Conservation (phyloP, 768 basidiomycete species). For the Boletus subparvulus region DNA sequence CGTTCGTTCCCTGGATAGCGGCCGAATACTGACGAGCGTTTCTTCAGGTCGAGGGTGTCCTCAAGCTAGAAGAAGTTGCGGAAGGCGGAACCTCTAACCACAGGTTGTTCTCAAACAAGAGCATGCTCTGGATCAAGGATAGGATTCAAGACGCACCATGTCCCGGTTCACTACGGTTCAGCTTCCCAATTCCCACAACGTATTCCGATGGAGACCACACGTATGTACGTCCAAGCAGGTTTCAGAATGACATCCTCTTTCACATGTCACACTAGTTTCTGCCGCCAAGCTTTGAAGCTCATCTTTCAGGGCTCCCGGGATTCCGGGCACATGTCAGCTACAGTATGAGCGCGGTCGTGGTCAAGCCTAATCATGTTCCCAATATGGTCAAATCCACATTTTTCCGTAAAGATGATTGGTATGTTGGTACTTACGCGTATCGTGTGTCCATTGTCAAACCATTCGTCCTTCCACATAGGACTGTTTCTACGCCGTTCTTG, state of each 20-base stretch:
- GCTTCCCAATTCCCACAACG: slow-evolving; percentile 53
- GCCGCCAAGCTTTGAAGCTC: slow-evolving; percentile 69
- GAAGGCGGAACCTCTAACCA: slow-evolving; percentile 60
- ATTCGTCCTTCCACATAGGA: slow-evolving; percentile 33
- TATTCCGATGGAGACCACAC: slow-evolving; percentile 55
- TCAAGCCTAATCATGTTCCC: slow-evolving; percentile 44
- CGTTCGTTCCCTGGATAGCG: not conserved
- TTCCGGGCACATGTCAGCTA: slow-evolving; percentile 69
- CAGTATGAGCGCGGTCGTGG: slow-evolving; percentile 50
- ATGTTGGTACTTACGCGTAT: slow-evolving; percentile 20
- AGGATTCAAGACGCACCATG: slow-evolving; percentile 41
- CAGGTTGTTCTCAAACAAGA: slow-evolving; percentile 51
- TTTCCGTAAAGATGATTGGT: slow-evolving; percentile 57
- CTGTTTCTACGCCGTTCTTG: slow-evolving; percentile 58
- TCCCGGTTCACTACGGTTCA: slow-evolving; percentile 54
- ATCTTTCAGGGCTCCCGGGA: slow-evolving; percentile 69
- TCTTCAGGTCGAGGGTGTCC: slow-evolving; percentile 57
- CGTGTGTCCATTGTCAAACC: not conserved
- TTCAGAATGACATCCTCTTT: not conserved
- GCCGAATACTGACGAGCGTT: not conserved
- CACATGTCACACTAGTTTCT: slow-evolving; percentile 46
- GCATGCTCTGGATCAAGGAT: slow-evolving; percentile 59
- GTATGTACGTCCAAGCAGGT: slow-evolving; percentile 48
- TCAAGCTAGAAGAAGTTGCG: slow-evolving; percentile 60
- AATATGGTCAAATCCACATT: slow-evolving; percentile 52